phyloP scores from a whole-genome alignment of 1,139 yeast species.

The Lodderomyces margitis region DNA sequence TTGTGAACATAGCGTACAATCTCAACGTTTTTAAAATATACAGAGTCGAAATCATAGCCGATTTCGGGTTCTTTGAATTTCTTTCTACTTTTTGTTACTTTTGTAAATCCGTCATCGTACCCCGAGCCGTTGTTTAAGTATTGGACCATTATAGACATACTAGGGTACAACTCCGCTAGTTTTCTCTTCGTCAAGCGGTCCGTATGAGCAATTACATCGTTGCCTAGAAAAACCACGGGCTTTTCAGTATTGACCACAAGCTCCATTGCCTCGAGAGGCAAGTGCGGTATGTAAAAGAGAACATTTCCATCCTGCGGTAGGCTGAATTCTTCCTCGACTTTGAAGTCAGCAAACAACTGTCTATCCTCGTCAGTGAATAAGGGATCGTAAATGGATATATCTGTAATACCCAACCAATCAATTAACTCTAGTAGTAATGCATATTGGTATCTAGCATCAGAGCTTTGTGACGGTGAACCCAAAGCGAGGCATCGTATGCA shows the following conservation, averaged over 20 bases:
- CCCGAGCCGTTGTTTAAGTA: conserved; percentile 15
- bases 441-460: conserved; percentile 62
- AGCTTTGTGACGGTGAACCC: conserved; percentile 61
- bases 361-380: conserved; percentile 49
- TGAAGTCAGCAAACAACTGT: conserved; percentile 22
- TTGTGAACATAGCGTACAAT: conserved; percentile 18
- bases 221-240: conserved; percentile 45
- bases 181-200: conserved; percentile 46
- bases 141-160: conserved; percentile 41
- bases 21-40: conserved; percentile 30
- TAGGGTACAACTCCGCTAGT: conserved; percentile 40
- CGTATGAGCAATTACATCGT: conserved; percentile 51
- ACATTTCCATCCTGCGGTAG: conserved; percentile 16
- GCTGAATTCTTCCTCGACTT: conserved; percentile 23
- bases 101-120: conserved; percentile 34
- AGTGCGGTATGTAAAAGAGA: conserved; percentile 70
- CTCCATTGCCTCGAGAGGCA: conserved; percentile 61
- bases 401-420: conserved; percentile 19
- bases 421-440: conserved; percentile 50
- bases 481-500: conserved; percentile 66
- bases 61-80: conserved; percentile 32
- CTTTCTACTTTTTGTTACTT: conserved; percentile 21
- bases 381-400: conserved; percentile 63
- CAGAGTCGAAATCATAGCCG: conserved; percentile 31
- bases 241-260: conserved; percentile 27